Base-by-base conservation (phyloP, 768 basidiomycete species). In the Tremella yokohamensis region DNA sequence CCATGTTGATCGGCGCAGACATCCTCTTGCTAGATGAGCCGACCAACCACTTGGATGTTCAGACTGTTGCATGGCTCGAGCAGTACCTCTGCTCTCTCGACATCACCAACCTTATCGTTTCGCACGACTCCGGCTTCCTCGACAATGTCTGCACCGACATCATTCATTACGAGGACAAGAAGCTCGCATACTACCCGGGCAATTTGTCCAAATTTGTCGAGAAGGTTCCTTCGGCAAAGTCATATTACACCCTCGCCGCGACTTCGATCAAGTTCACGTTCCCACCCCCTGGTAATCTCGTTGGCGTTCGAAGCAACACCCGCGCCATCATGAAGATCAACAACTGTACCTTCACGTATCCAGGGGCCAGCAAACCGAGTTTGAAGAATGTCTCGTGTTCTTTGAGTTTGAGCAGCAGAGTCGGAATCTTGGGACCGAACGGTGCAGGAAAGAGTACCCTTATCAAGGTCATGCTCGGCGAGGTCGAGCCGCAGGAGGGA, bases 41-140 rank as follows among this genome's bases (percentile, higher is more conserved):
- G 49, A 77, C 76, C 42, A 75, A 77, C 62, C 76, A 76, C 65
- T 62, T 77, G 61, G 80, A 81, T 60, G 78, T 78, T 42, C 81
- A 83, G 48, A 94, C 92, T 54, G 92, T 98, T 51, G 79, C 84
- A 64, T 98, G 94, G 94, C 80, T 98, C 34, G 89, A 96, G 76
- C 78, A 88, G 57, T 98, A 90, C 79, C 83, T 98, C 34, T 83
- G 83, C 56, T 80, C 85, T 8, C 87, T 94, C 68, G 84, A 89
- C 62, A 83, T 96, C 60, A 97, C 93, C 40, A 91, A 88, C 77
- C 79, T 98, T 64, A 90, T 96, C 70, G 81, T 98, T 76, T 93
- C 90, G 79, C 94, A 98, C 81, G 94, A 98, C 80, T 93, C 91
- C 67, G 87, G 90, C 58, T 98, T 98, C 81, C 81, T 98, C 69